phyloP scores from a whole-genome alignment of 2,329 filamentous ascomycete species.

The Capronia epimyces region DNA sequence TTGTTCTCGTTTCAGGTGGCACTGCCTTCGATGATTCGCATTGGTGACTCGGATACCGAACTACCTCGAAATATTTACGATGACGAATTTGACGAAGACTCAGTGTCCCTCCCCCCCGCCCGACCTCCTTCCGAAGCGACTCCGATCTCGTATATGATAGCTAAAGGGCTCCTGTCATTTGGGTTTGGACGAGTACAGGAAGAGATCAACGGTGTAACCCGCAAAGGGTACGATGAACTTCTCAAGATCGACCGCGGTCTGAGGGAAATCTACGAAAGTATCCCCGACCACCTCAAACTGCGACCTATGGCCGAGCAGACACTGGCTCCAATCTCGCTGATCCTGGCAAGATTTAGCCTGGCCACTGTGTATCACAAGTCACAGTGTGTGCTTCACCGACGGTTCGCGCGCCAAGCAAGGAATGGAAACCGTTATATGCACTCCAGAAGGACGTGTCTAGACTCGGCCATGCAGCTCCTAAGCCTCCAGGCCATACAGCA shows the following conservation, averaged over 20 bases:
- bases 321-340: slow-evolving; percentile 60
- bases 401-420: slow-evolving; percentile 72
- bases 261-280: slow-evolving; percentile 54
- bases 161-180: slow-evolving; percentile 40
- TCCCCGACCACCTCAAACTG: slow-evolving; percentile 75
- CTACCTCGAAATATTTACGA: slow-evolving; percentile 60
- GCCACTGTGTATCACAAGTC: slow-evolving; percentile 85
- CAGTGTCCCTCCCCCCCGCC: slow-evolving; percentile 50
- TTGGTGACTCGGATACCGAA: slow-evolving; percentile 58
- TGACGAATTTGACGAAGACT: slow-evolving; percentile 58
- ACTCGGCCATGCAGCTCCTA: slow-evolving; percentile 77
- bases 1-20: slow-evolving; percentile 64
- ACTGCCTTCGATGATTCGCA: slow-evolving; percentile 60
- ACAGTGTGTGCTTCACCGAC: slow-evolving; percentile 80
- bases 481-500: slow-evolving; percentile 70
- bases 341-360: slow-evolving; percentile 78
- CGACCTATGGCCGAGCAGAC: slow-evolving; percentile 67
- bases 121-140: slow-evolving; percentile 58
- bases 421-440: slow-evolving; percentile 77
- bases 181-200: slow-evolving; percentile 44
- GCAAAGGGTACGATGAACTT: slow-evolving; percentile 54
- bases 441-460: slow-evolving; percentile 76
- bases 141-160: slow-evolving; percentile 46
- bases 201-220: slow-evolving; percentile 37
- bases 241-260: slow-evolving; percentile 57